Conservation (phyloP, 2,329 filamentous ascomycete genomes). For the Endocalyx cinctus region DNA sequence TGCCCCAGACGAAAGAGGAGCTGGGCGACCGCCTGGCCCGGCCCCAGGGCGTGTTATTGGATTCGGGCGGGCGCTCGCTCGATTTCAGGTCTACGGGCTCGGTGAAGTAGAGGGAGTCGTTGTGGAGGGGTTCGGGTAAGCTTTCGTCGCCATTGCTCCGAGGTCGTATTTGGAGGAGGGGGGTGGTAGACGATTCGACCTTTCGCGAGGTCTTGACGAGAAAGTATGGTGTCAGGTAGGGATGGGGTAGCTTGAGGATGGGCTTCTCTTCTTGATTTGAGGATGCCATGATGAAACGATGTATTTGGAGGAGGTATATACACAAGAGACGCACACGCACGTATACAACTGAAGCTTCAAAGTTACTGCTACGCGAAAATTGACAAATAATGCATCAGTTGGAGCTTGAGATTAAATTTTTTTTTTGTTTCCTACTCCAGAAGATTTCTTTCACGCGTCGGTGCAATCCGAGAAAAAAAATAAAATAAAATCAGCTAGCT, state of each 20-base stretch:
- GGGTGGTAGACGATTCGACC: constrained; percentile 12
- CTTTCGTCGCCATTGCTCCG: constrained; percentile 21
- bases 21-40: constrained; percentile 50
- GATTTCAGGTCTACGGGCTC: constrained; percentile 44
- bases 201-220: constrained; percentile 30
- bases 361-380: not conserved
- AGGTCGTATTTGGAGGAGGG: constrained; percentile 29
- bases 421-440: not conserved
- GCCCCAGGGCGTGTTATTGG: constrained; percentile 53
- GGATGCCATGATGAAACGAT: constrained; percentile 14
- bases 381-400: not conserved
- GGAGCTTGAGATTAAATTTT: not conserved
- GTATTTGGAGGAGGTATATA: not conserved
- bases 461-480: too few species aligned
- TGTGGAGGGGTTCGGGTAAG: constrained; percentile 29
- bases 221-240: constrained; percentile 42
- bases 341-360: not conserved
- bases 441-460: not conserved
- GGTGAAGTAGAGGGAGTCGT: constrained; percentile 37
- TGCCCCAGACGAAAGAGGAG: constrained; percentile 42
- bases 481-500: too few species aligned
- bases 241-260: constrained; percentile 45
- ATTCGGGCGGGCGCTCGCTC: constrained; percentile 42
- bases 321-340: not conserved
- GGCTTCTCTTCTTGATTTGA: constrained; percentile 27